Evolutionary conservation across 805 yeast genomes (phyloP).

Genomic region (Ogataea pignaliae): DNA sequence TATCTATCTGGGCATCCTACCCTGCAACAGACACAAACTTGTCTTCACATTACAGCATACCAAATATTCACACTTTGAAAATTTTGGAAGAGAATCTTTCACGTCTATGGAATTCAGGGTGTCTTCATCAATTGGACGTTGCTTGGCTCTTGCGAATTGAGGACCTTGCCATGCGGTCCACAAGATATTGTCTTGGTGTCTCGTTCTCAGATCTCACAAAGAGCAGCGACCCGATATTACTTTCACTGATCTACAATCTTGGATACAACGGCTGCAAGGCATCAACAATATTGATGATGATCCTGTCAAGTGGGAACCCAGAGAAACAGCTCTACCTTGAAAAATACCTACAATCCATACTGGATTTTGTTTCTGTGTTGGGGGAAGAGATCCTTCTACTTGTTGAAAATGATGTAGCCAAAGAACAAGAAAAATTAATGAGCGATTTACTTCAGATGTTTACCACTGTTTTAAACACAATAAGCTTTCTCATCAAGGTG

Average conservation of each 20-base stretch:
- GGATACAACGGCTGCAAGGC: constrained; percentile 30
- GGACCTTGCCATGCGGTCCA: constrained; percentile 25
- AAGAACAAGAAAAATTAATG: background rate
- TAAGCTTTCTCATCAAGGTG: constrained; percentile 12
- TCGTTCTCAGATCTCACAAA: constrained; percentile 19
- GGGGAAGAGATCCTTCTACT: constrained; percentile 9
- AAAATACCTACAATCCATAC: constrained; percentile 35
- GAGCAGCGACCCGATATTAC: constrained; percentile 1
- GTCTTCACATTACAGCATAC: constrained; percentile 18
- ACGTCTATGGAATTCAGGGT: constrained; percentile 15
- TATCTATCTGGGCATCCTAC: constrained; percentile 4
- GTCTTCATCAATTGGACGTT: constrained; percentile 15
- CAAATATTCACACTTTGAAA: constrained; percentile 16
- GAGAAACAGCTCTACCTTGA: constrained; percentile 46
- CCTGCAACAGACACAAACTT: constrained; percentile 15
- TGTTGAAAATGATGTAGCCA: background rate
- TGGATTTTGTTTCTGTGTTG: constrained; percentile 34
- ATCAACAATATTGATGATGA: constrained; percentile 33
- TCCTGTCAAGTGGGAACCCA: constrained; percentile 36
- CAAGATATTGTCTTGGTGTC: constrained; percentile 21
- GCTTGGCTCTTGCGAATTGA: constrained; percentile 31
- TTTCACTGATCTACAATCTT: constrained; percentile 3
- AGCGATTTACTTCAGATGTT: constrained; percentile 3
- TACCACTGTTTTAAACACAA: constrained; percentile 11
- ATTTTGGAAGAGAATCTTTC: constrained; percentile 20